Conservation (phyloP, 2,329 filamentous ascomycete species). For the Epichloe sylvatica region DNA sequence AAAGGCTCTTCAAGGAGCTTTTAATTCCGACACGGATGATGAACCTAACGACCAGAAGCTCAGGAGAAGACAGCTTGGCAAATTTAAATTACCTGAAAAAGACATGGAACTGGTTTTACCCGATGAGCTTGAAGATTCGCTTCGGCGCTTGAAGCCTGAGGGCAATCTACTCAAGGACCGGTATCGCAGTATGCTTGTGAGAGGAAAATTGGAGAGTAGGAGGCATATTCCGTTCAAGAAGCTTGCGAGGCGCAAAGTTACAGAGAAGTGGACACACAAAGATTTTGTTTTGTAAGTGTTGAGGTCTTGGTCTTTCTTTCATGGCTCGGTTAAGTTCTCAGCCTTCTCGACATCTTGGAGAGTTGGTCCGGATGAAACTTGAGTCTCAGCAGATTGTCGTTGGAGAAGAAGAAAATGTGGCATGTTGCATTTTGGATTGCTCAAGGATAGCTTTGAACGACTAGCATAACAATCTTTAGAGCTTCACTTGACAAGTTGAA, state of each 20-base stretch:
- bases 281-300: constrained; percentile 45
- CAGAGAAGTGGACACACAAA: constrained; percentile 97
- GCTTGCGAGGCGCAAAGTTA: constrained; percentile 66
- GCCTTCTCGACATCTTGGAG: not conserved
- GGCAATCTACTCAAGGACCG: constrained; percentile 90
- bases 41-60: constrained; percentile 51
- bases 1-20: constrained; percentile 26
- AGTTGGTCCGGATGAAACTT: not conserved
- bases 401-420: no score
- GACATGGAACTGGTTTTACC: constrained; percentile 68
- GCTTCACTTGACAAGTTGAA: no score
- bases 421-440: no score
- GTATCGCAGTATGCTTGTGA: constrained; percentile 75
- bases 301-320: not conserved
- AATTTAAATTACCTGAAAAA: constrained; percentile 60
- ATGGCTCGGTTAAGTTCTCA: not conserved
- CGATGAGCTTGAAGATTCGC: constrained; percentile 69
- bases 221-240: constrained; percentile 67
- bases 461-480: no score
- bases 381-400: not conserved
- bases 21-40: constrained; percentile 34
- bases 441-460: no score
- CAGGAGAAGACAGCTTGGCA: constrained; percentile 60
- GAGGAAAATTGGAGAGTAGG: constrained; percentile 77
- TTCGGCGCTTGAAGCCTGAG: constrained; percentile 77